Percentiles rank a stretch among this genome's conserved stretches.
phyloP scores from a whole-genome alignment of 106 monocot genomes.

The Xerophyta viscosa region DNA sequence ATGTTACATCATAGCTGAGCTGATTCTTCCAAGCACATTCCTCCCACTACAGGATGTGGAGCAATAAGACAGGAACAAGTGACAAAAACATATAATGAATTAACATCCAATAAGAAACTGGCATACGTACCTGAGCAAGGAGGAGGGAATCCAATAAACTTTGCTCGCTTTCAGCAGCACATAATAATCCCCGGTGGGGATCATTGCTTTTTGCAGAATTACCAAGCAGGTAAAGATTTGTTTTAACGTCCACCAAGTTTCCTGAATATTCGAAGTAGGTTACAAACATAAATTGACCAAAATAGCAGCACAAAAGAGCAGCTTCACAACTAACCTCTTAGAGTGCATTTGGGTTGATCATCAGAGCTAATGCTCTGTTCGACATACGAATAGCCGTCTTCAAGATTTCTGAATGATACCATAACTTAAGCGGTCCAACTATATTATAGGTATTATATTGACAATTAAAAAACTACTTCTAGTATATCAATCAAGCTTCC shows the following conservation, averaged over 20 bases:
- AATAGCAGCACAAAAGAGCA: not conserved
- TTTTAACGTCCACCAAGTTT: slow-evolving; percentile 23
- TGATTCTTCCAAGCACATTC: slow-evolving; percentile 45
- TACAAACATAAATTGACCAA: not conserved
- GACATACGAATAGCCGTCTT: slow-evolving; percentile 28
- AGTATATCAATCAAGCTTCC: slow-evolving; percentile 22
- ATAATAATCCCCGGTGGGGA: slow-evolving; percentile 4
- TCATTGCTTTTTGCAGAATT: slow-evolving; percentile 6
- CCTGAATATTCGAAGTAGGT: not conserved
- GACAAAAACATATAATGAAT: not conserved
- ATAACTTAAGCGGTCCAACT: slow-evolving; percentile 19
- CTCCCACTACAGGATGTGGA: slow-evolving; percentile 51
- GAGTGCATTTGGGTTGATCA: slow-evolving; percentile 16
- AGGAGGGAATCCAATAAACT: slow-evolving; percentile 54
- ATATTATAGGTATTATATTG: not conserved
- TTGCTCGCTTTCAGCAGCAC: slow-evolving; percentile 25
- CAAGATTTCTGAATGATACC: slow-evolving; percentile 38
- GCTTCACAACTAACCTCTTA: not conserved
- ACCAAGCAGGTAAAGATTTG: slow-evolving; percentile 48
- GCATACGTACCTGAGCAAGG: slow-evolving; percentile 50
- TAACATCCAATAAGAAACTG: not conserved
- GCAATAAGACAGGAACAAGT: not conserved
- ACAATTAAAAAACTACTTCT: slow-evolving; percentile 5
- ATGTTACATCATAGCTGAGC: slow-evolving; percentile 50
- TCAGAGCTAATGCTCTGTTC: slow-evolving; percentile 25